These are phyloP conservation scores for Glycyrrhiza uralensis DNA, from an alignment of 306 rosid species.

Conservation along the genomic window DNA sequence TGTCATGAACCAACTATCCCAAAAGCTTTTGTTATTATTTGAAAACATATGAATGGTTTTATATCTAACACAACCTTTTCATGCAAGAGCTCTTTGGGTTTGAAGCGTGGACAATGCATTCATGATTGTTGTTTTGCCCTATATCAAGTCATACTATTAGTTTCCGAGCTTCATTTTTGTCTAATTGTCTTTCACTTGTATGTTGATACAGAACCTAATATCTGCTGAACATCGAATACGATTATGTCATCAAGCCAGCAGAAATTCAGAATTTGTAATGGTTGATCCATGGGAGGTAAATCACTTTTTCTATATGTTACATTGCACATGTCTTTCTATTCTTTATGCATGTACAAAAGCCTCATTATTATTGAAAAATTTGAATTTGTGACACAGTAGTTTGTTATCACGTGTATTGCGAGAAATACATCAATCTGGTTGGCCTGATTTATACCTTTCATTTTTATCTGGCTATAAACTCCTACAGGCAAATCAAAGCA, in stretches of 20 bases:
- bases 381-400: neutral
- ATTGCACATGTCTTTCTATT: neutral
- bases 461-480: constrained; percentile 17
- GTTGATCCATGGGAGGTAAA: constrained; percentile 97
- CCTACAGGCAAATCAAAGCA: constrained; percentile 69
- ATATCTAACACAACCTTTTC: neutral
- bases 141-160: neutral
- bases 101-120: neutral
- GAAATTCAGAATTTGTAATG: constrained; percentile 77
- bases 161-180: neutral
- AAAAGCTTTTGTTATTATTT: neutral
- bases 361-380: neutral
- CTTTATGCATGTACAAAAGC: neutral
- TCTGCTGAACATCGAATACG: constrained; percentile 71
- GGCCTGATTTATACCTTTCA: neutral
- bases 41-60: neutral
- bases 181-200: constrained; percentile 18
- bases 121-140: neutral
- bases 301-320: neutral
- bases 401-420: neutral
- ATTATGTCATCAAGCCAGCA: constrained; percentile 67
- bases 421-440: neutral
- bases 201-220: constrained; percentile 53
- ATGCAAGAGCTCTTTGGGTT: neutral
- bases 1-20: neutral